Base-by-base conservation (phyloP, 306 rosid genomes). In the Pueraria montana region DNA sequence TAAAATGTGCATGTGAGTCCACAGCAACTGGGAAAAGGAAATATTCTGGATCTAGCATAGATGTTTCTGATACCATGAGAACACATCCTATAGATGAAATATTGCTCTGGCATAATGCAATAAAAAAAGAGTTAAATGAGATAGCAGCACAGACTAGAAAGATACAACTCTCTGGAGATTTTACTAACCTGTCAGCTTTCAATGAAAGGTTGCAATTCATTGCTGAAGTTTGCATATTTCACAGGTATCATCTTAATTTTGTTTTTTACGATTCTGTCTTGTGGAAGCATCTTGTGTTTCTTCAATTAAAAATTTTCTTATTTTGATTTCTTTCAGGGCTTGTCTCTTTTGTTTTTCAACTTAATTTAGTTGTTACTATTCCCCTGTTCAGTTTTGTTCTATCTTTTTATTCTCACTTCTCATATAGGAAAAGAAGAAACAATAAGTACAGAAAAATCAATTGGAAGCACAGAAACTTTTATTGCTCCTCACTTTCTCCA, bases 201-300 rank as follows among this genome's bases (percentile, higher is more conserved):
- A 91, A 92, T 84, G 95, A 91, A 85, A 89, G 98, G 85, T 84
- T 96, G 89, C 97, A 96, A 72, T 96, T 94, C 87, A 90, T 96
- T 66, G 98, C 99, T 53, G 98, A 96, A 91, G 97, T 96, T 84
- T 96, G 97, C 92, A 92, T 94, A 83, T 96, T 91, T 86, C 98
- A 96, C 91, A 96, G 99, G 99, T 96, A 90, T 52, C 20, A 16
- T 13, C 52, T 53, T 62, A 76, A 72, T 74, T 70, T 70, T 53
- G 45, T 69, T 55, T 75, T 81, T 62, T 69, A 70, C 68, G 58
- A 61, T 48, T 79, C 58, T 76, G 38, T 50, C 59, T 65, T 40
- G 23, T 48, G 72, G 80, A 87, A 84, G 82, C 24, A 72, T 84
- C 40, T 46, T 40, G 40, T 78, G 61, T 63, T 69, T 80, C 80